Base-by-base conservation (phyloP, 345 rosid species). In the Melastoma malabathricum region DNA sequence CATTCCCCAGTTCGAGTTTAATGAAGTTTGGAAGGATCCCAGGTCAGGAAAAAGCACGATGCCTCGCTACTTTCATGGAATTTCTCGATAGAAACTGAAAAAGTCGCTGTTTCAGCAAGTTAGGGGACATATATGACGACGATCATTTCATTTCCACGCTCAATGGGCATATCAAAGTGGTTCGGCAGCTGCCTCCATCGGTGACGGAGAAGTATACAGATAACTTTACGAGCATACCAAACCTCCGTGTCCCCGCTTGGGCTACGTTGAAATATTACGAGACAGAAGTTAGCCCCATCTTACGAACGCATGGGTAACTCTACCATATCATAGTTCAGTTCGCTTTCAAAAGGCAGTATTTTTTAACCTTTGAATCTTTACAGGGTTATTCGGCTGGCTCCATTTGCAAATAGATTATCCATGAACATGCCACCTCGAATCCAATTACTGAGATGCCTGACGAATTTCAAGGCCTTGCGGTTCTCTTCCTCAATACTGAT, bases 341-440 rank as follows among this genome's bases (percentile, higher is more conserved):
- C 13, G 46, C 60, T 61, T 18, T 31, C 18, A 49, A 10, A 41
- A 20, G 9, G 25, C 51, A 44, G 52, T 46, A 47, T 59, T 52
- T 68, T 17, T 54, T 58, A 57, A 27, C 41, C 48, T 49, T 25
- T 38, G 49, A 43, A 17, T 67, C 53, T 44, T 15, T 72, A 70
- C 78, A 90, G 98, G 77, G 92, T 84, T 59, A 67, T 90, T 52
- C 85, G 83, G 44, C 71, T 90, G 23, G 68, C 87, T n/a, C 94
- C 98, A 2, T 90, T 90, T 59, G 96, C 98, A 44, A 86, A 90
- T 72, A 77, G 98, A 78, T 67, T 90, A 76, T 81, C 96, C n/a
- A 90, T 90, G 98, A 75, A 75, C 67, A 85, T 84, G 47, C 96
- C 96, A 2, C 71, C 89, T 25, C 83, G 80, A 60, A 78, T 86